Conservation (phyloP, 2,329 filamentous ascomycete species). For the Grosmannia serpens region DNA sequence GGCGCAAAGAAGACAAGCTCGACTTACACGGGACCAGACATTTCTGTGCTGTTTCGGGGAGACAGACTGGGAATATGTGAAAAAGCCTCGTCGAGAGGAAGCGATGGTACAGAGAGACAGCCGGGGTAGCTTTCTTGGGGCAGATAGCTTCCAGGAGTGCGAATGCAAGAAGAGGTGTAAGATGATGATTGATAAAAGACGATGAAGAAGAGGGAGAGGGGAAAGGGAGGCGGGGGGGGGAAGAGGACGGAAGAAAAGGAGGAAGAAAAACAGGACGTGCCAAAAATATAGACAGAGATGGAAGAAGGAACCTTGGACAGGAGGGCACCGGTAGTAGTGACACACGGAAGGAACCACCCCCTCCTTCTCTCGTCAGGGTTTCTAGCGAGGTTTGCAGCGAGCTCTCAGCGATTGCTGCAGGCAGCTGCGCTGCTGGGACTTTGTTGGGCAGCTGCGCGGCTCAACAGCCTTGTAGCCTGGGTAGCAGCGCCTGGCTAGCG, state of each 20-base stretch:
- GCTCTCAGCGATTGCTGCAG: neutral
- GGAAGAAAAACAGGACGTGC: neutral
- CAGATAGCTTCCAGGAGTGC: neutral
- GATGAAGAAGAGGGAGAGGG: neutral
- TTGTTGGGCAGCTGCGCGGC: neutral
- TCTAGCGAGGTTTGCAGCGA: conserved; percentile 5
- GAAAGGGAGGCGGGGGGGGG: neutral
- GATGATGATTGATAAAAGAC: neutral
- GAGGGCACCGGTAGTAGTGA: conserved; percentile 4
- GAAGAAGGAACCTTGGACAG: neutral
- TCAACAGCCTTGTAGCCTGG: neutral
- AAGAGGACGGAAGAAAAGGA: neutral
- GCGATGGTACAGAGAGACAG: neutral
- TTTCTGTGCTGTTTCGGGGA: conserved; percentile 20
- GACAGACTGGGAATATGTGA: neutral
- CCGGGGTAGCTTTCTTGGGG: neutral
- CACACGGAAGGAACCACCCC: conserved; percentile 8
- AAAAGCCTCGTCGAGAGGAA: neutral
- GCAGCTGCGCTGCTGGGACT: neutral
- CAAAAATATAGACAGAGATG: conserved; percentile 8
- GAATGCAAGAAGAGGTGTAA: neutral
- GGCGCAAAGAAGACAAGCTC: conserved; percentile 4
- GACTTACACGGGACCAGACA: conserved; percentile 60
- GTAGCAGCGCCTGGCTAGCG: neutral
- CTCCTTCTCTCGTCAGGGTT: conserved; percentile 1